phyloP scores from a whole-genome alignment of 345 rosid genomes.

The Euphorbia lathyris region DNA sequence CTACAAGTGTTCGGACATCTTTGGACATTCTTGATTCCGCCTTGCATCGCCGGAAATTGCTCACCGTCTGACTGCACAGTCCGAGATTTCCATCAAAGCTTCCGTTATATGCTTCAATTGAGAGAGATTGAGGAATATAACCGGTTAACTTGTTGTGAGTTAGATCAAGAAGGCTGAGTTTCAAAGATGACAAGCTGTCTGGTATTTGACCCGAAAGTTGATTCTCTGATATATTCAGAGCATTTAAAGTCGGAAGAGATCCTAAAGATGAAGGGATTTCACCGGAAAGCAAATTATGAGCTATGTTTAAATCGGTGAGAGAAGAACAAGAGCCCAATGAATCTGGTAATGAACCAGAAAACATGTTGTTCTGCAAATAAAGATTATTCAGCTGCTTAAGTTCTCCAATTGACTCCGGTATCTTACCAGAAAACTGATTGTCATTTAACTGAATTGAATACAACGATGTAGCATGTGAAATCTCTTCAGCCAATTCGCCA shows the following conservation, averaged over 20 bases:
- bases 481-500: constrained; percentile 66
- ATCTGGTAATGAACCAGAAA: constrained; percentile 59
- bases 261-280: constrained; percentile 67
- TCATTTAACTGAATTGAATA: constrained; percentile 45
- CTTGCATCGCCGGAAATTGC: constrained; percentile 51
- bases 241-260: constrained; percentile 59
- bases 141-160: constrained; percentile 64
- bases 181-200: constrained; percentile 55
- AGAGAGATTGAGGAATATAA: constrained; percentile 59
- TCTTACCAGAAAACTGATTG: constrained; percentile 59
- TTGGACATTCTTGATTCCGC: constrained; percentile 39
- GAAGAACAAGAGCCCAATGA: constrained; percentile 57
- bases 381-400: constrained; percentile 51
- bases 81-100: constrained; percentile 71
- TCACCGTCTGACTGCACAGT: constrained; percentile 63
- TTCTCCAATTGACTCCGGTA: constrained; percentile 54
- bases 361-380: constrained; percentile 54
- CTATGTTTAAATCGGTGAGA: constrained; percentile 64
- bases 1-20: constrained; percentile 39
- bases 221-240: constrained; percentile 67
- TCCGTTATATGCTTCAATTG: constrained; percentile 61
- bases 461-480: constrained; percentile 43
- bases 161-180: constrained; percentile 80
- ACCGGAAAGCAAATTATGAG: constrained; percentile 62
- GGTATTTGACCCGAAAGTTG: constrained; percentile 68